These are phyloP conservation scores for Phytopythium delawarense DNA, from an alignment of 352 stramenopile genomes.

Conservation along the genomic window DNA sequence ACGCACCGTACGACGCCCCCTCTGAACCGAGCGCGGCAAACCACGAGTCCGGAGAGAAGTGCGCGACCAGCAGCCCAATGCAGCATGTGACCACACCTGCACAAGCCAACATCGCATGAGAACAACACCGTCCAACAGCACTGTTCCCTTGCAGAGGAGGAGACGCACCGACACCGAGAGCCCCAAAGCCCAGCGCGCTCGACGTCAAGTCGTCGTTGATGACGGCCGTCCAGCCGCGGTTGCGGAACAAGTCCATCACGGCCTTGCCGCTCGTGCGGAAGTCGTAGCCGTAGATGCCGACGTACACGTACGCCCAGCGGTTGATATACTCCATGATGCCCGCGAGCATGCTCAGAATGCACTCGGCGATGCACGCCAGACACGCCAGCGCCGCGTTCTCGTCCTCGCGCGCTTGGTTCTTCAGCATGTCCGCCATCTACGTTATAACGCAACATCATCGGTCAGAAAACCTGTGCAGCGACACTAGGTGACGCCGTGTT, in stretches of 20 bases:
- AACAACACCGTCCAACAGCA: too few species aligned
- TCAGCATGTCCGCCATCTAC: conserved; percentile 60
- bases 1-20: conserved; percentile 37
- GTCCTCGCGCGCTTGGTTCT: conserved; percentile 65
- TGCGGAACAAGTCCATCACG: conserved; percentile 86
- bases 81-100: conserved; percentile 49
- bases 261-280: conserved; percentile 84
- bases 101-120: neutral
- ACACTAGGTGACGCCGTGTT: neutral
- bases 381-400: conserved; percentile 75
- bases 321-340: conserved; percentile 90
- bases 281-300: conserved; percentile 86
- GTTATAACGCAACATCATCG: conserved; percentile 2
- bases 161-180: conserved; percentile 52
- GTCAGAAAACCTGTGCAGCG: neutral
- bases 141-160: neutral
- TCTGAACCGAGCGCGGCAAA: conserved; percentile 49
- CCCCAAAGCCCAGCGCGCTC: conserved; percentile 74
- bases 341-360: conserved; percentile 82
- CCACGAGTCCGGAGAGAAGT: conserved; percentile 59
- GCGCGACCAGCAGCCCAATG: conserved; percentile 60
- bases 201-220: conserved; percentile 90
- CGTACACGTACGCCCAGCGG: conserved; percentile 88
- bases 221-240: conserved; percentile 83
- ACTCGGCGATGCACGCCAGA: conserved; percentile 84